A percentile compares a stretch with the other conserved stretches of the same genome.
Evolutionary conservation across 139 green algal genomes (phyloP).

Genomic region (Auxenochlorella pyrenoidosa): DNA sequence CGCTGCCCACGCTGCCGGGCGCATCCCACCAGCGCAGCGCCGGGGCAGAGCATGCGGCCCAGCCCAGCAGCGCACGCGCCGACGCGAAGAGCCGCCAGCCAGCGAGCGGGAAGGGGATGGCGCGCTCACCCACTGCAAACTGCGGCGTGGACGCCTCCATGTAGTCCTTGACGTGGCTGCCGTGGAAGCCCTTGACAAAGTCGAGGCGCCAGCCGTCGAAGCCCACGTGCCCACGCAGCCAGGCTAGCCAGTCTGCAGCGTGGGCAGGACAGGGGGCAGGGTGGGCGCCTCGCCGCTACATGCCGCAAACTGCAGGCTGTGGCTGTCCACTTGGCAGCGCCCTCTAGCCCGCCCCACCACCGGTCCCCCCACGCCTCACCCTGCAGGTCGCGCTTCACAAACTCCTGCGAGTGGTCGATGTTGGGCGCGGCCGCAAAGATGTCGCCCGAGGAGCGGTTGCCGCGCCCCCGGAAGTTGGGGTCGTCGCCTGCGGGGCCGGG

Average conservation of each 20-base stretch:
- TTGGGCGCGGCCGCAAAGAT: conserved; percentile 94
- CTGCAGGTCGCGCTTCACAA: conserved; percentile 82
- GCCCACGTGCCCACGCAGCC: conserved; percentile 85
- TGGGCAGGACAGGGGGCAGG: too few species aligned
- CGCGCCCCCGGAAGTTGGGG: conserved; percentile 83
- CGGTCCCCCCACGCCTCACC: neutral
- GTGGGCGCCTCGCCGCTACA: too few species aligned
- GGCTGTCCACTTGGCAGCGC: too few species aligned
- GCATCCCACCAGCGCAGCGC: too few species aligned
- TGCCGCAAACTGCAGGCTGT: too few species aligned
- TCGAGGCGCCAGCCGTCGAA: conserved; percentile 97
- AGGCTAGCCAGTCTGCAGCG: conserved; percentile 84
- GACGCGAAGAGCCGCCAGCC: too few species aligned
- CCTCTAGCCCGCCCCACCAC: neutral
- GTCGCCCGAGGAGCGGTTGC: conserved; percentile 83
- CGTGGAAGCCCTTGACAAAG: conserved; percentile 85
- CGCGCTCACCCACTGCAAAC: conserved; percentile 90
- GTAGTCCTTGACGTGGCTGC: conserved; percentile 80
- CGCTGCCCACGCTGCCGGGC: too few species aligned
- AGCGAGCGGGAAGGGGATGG: too few species aligned
- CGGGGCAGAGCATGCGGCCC: too few species aligned
- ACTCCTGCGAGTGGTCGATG: conserved; percentile 89
- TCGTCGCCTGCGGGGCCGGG: conserved; percentile 70
- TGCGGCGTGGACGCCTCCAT: conserved; percentile 83
- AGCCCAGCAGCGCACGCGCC: too few species aligned